These are phyloP conservation scores for Macrophomina tecta DNA, from an alignment of 2,329 filamentous ascomycete species.

Conservation along the genomic window DNA sequence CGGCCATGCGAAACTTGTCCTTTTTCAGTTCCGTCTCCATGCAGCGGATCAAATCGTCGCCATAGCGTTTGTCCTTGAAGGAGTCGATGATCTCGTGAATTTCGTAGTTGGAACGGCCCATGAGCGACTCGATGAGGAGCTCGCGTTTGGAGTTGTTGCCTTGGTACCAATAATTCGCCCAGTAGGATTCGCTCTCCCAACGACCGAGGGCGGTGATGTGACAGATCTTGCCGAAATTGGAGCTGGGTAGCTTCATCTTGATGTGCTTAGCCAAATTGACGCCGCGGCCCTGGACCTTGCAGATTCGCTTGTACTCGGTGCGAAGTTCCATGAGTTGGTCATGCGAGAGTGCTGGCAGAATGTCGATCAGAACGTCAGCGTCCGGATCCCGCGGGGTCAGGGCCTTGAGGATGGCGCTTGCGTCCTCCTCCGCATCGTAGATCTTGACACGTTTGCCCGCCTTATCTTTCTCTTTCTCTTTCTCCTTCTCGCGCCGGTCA, in stretches of 20 bases:
- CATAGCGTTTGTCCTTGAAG: constrained; percentile 92
- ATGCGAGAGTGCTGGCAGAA: constrained; percentile 82
- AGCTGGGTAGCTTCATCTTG: constrained; percentile 70
- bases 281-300: constrained; percentile 80
- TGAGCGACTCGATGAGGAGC: constrained; percentile 88
- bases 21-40: constrained; percentile 93
- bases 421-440: constrained; percentile 83
- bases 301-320: constrained; percentile 87
- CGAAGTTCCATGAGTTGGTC: constrained; percentile 87
- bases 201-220: constrained; percentile 87
- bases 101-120: constrained; percentile 89
- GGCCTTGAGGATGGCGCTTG: constrained; percentile 75
- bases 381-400: constrained; percentile 67
- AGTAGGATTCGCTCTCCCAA: constrained; percentile 95
- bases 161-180: constrained; percentile 98
- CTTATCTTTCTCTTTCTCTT: constrained; percentile 46
- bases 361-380: constrained; percentile 77
- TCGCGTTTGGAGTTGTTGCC: constrained; percentile 83
- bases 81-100: constrained; percentile 83
- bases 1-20: constrained; percentile 92
- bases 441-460: constrained; percentile 68
- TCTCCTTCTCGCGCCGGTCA: constrained; percentile 44
- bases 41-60: constrained; percentile 78
- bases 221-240: constrained; percentile 85
- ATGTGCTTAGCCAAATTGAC: constrained; percentile 89